Evolutionary conservation across 345 rosid species (phyloP).

Genomic region (Carallia brachiata): DNA sequence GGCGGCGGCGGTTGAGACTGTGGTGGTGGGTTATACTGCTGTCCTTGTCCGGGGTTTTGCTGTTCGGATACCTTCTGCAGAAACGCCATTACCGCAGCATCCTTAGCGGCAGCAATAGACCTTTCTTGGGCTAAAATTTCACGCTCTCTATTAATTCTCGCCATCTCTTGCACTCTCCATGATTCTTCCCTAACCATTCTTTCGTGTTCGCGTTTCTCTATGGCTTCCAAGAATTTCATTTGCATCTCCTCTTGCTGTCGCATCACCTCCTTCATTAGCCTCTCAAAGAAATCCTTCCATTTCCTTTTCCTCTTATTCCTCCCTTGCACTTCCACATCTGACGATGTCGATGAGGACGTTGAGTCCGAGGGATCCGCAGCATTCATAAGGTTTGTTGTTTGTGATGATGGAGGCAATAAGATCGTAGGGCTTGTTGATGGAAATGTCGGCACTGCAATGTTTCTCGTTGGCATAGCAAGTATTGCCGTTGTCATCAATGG

Average conservation of each 20-base stretch:
- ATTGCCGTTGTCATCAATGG: conserved; percentile 1
- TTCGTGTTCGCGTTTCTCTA: conserved; percentile 59
- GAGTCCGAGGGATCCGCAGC: conserved; percentile 37
- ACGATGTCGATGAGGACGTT: conserved; percentile 33
- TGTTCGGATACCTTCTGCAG: conserved; percentile 62
- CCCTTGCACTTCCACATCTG: conserved; percentile 25
- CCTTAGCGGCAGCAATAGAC: conserved; percentile 60
- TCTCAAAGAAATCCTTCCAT: conserved; percentile 41
- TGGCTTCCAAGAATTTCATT: conserved; percentile 50
- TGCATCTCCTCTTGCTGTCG: conserved; percentile 71
- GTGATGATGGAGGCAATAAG: neutral
- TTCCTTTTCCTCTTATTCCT: conserved; percentile 56
- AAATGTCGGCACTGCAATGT: conserved; percentile 15
- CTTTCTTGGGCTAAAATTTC: conserved; percentile 61
- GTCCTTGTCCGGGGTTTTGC: conserved; percentile 17
- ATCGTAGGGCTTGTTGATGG: conserved; percentile 28
- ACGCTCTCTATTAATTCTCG: conserved; percentile 51
- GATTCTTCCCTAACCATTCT: conserved; percentile 60
- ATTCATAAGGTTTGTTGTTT: neutral
- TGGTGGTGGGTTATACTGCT: conserved; percentile 1
- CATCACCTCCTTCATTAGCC: conserved; percentile 53
- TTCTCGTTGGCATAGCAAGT: conserved; percentile 12
- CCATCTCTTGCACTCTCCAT: conserved; percentile 59
- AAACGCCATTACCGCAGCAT: conserved; percentile 64
- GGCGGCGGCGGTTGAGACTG: conserved; percentile 20